Evolutionary conservation across 441 rosid genomes (phyloP).

Genomic region (Bocquillonia castaneifolia): DNA sequence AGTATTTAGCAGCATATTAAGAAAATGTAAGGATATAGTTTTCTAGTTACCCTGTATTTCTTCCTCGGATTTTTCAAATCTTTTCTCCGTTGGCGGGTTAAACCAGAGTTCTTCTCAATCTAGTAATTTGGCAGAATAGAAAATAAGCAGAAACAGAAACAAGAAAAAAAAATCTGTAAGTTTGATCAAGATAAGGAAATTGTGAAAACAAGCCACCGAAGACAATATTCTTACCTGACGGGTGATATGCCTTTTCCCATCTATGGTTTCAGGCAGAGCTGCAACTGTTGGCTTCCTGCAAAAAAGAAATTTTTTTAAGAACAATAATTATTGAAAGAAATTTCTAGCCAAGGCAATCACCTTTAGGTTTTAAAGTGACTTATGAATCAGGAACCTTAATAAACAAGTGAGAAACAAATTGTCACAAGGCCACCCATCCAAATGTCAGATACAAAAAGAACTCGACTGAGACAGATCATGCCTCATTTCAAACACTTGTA

Average conservation of each 20-base stretch:
- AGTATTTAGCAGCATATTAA: neutral
- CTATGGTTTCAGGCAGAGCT: slow-evolving; percentile 52
- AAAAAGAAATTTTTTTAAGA: slow-evolving; percentile 7
- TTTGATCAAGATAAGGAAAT: neutral
- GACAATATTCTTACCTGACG: slow-evolving; percentile 39
- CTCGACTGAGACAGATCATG: neutral
- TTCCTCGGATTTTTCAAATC: slow-evolving; percentile 66
- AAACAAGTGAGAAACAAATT: neutral
- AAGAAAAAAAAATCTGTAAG: neutral
- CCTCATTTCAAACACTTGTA: neutral
- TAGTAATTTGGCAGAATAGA: slow-evolving; percentile 20
- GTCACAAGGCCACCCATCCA: neutral
- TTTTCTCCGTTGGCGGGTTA: slow-evolving; percentile 63
- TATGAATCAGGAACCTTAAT: neutral
- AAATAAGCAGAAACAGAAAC: neutral
- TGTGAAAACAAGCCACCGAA: neutral
- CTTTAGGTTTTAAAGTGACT: neutral
- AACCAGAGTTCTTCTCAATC: slow-evolving; percentile 76
- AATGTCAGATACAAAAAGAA: neutral
- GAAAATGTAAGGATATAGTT: neutral
- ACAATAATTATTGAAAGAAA: neutral
- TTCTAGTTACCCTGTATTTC: slow-evolving; percentile 66
- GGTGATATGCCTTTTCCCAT: slow-evolving; percentile 62
- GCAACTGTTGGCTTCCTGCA: slow-evolving; percentile 39
- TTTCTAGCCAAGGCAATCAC: neutral